phyloP scores from a whole-genome alignment of 805 yeast species.

The Metschnikowia proteae region DNA sequence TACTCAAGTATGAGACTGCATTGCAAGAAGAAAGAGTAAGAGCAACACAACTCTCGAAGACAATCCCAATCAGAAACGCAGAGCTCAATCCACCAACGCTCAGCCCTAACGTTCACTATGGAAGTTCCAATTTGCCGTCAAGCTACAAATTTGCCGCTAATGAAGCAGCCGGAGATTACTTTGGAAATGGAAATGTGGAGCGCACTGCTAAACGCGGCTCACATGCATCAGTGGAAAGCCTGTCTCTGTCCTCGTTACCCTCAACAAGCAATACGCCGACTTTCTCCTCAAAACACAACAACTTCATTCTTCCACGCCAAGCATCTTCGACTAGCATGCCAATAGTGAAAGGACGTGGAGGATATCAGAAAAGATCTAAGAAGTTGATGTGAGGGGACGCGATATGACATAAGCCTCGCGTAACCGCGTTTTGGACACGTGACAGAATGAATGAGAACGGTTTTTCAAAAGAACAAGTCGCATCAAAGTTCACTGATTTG shows the following conservation, averaged over 20 bases:
- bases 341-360: conserved; percentile 41
- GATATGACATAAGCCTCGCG: not conserved
- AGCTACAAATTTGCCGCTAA: not conserved
- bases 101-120: not conserved
- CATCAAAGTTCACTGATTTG: not conserved
- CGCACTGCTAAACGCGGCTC: conserved; percentile 1
- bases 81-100: conserved; percentile 6
- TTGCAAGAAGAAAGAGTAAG: conserved; percentile 36
- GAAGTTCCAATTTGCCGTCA: not conserved
- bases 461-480: not conserved
- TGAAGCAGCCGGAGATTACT: not conserved
- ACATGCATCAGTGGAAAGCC: conserved; percentile 4
- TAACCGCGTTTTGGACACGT: conserved; percentile 1
- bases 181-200: not conserved
- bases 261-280: not conserved
- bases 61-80: conserved; percentile 33
- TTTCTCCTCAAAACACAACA: not conserved
- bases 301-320: conserved; percentile 3
- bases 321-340: conserved; percentile 19
- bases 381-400: conserved; percentile 28
- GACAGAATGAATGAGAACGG: not conserved
- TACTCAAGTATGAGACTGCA: conserved; percentile 31
- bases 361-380: conserved; percentile 41
- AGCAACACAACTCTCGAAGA: conserved; percentile 33
- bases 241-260: conserved; percentile 4